These are phyloP conservation scores for Asterochloris erici DNA, from an alignment of 139 green algal genomes.

Conservation along the genomic window DNA sequence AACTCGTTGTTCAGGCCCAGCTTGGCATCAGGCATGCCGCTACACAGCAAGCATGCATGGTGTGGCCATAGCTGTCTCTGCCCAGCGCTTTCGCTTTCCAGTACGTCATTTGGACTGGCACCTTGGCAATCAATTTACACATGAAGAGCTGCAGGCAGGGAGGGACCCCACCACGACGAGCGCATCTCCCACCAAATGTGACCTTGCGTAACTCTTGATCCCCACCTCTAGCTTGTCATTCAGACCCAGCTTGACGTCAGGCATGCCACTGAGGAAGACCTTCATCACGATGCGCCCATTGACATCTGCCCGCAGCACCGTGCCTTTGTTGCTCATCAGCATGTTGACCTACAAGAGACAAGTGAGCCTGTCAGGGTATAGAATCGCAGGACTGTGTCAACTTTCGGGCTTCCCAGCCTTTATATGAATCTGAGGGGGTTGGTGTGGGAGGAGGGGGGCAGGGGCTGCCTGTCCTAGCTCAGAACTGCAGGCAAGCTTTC, in stretches of 20 bases:
- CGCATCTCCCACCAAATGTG: too few relatives aligned
- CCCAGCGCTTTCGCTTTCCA: too few relatives aligned
- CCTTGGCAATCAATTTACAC: too few relatives aligned
- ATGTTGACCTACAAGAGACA: constrained; percentile 53
- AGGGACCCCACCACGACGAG: too few relatives aligned
- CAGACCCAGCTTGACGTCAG: constrained; percentile 88
- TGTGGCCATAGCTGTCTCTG: too few relatives aligned
- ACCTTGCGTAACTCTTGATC: too few relatives aligned
- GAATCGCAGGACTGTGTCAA: too few relatives aligned
- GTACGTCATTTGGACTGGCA: too few relatives aligned
- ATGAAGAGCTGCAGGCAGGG: too few relatives aligned
- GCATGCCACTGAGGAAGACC: constrained; percentile 91
- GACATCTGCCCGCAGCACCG: constrained; percentile 81
- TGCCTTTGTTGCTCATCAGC: constrained; percentile 76
- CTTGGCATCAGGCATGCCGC: constrained; percentile 92
- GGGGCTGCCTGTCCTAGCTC: background rate
- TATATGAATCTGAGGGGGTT: too few relatives aligned
- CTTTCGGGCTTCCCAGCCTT: background rate
- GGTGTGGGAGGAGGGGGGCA: background rate
- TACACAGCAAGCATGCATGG: constrained; percentile 6
- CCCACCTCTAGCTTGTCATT: constrained; percentile 79
- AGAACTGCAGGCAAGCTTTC: background rate
- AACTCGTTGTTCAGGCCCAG: constrained; percentile 87
- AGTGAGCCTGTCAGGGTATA: background rate
- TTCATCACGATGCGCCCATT: constrained; percentile 89